Evolutionary conservation across 2,329 filamentous ascomycete genomes (phyloP).

Genomic region (Rutstroemia sp.): DNA sequence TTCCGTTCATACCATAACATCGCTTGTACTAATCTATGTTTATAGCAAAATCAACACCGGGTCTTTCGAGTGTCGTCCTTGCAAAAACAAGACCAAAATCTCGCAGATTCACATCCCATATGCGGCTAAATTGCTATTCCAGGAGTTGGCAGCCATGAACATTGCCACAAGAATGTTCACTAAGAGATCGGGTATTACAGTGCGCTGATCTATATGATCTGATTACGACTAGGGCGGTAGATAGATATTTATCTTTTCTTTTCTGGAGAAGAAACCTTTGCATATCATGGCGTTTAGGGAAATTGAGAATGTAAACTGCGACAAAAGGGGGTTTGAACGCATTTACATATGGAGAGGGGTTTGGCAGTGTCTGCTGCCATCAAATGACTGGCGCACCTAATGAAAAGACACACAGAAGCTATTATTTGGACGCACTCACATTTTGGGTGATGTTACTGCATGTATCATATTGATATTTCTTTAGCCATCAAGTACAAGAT

Average conservation of each 20-base stretch:
- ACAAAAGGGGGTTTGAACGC: constrained; percentile 10
- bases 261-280: constrained; percentile 17
- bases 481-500: constrained; percentile 3
- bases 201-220: constrained; percentile 42
- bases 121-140: constrained; percentile 95
- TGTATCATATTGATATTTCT: constrained; percentile 5
- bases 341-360: constrained; percentile 11
- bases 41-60: constrained; percentile 84
- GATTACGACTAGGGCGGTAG: constrained; percentile 6
- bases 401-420: background rate
- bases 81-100: constrained; percentile 99
- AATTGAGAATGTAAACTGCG: constrained; percentile 16
- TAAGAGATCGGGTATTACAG: constrained; percentile 66
- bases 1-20: constrained; percentile 1
- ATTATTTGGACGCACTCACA: constrained; percentile 1
- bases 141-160: constrained; percentile 97
- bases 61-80: constrained; percentile 92
- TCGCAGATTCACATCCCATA: constrained; percentile 97
- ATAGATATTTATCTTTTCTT: constrained; percentile 5
- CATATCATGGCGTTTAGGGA: constrained; percentile 27
- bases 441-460: constrained; percentile 1
- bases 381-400: background rate
- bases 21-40: constrained; percentile 29
- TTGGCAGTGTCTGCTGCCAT: background rate
- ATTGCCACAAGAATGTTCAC: constrained; percentile 98